Evolutionary conservation across 352 stramenopile genomes (phyloP).

Genomic region (Pythium volutum): DNA sequence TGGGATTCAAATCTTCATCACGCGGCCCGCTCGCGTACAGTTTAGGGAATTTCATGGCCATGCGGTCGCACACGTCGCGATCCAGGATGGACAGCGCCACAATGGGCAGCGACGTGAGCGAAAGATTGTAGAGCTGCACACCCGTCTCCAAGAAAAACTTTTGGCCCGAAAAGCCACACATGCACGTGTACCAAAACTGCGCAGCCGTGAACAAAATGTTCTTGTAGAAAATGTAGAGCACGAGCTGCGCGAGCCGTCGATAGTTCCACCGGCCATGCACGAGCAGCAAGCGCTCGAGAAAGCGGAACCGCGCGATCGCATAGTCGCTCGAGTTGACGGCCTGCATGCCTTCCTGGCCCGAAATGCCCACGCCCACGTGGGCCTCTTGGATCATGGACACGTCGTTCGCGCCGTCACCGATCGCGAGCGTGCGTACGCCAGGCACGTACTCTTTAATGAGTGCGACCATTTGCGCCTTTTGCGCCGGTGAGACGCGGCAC

Average conservation of each 20-base stretch:
- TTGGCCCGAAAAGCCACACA: slow-evolving; percentile 75
- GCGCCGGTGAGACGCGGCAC: slow-evolving; percentile 89
- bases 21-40: slow-evolving; percentile 60
- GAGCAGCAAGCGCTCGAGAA: slow-evolving; percentile 88
- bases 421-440: slow-evolving; percentile 81
- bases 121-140: slow-evolving; percentile 80
- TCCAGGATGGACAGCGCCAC: slow-evolving; percentile 67
- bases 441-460: slow-evolving; percentile 89
- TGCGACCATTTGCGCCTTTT: slow-evolving; percentile 91
- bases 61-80: slow-evolving; percentile 61
- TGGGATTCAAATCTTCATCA: slow-evolving; percentile 66
- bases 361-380: slow-evolving; percentile 92
- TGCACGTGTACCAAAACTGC: slow-evolving; percentile 87
- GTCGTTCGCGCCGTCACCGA: slow-evolving; percentile 95
- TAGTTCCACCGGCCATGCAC: slow-evolving; percentile 95
- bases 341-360: slow-evolving; percentile 92
- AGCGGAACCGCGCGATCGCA: slow-evolving; percentile 94
- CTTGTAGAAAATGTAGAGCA: slow-evolving; percentile 96
- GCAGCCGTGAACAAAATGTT: slow-evolving; percentile 91
- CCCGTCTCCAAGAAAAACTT: slow-evolving; percentile 84
- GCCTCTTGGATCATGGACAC: slow-evolving; percentile 95
- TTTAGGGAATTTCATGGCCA: slow-evolving; percentile 70
- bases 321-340: slow-evolving; percentile 95
- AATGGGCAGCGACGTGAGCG: slow-evolving; percentile 67
- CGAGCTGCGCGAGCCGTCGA: slow-evolving; percentile 90